Base-by-base conservation (phyloP, 345 rosid species). In the Salix udensis region DNA sequence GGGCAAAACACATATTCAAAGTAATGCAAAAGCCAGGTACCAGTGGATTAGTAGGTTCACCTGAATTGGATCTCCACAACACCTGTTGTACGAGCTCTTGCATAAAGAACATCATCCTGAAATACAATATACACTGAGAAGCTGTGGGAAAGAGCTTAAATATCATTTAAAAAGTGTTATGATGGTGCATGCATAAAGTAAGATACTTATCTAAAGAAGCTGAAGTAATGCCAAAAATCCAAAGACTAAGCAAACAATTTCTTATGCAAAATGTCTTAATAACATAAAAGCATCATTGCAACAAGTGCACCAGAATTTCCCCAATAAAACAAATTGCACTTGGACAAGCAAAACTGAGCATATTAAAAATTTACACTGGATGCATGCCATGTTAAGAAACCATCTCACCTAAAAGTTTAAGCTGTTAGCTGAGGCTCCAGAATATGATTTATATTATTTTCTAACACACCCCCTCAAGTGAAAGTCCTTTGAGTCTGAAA, bases 11-110 rank as follows among this genome's bases (percentile, higher is more conserved):
- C 30, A 48, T 13, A 53, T 21, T 6, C 18, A 68, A 24, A 66
- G 2, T 4, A 26, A 42, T 15, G 55, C 28, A 15, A n/a, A 21
- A 73, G 34, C 18, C 19, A 26, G 44, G 24, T 1, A 36, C 21
- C 21, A 10, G 9, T 42, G 15, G 74, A 5, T 21, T 36, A 66
- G 55, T 50, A 50, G 72, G 68, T 76, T 86, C 85, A 96, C 99
- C 99, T 94, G 95, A 96, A 96, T 82, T 96, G 98, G 82, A 96
- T 93, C 87, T 94, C 97, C 64, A 96, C 97, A 13, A 96, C 97
- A 77, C 99, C 98, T 69, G 97, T 92, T 40, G 99, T 96, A 70
- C 99, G 97, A 76, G 94, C 92, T 88, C 99, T 89, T 21, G 99
- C 97, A 84, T 89, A 89, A 24, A 96, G 97, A 78, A 96, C 89